Conservation (phyloP, 768 basidiomycete species). For the Dictyophora rubrovolvata region DNA sequence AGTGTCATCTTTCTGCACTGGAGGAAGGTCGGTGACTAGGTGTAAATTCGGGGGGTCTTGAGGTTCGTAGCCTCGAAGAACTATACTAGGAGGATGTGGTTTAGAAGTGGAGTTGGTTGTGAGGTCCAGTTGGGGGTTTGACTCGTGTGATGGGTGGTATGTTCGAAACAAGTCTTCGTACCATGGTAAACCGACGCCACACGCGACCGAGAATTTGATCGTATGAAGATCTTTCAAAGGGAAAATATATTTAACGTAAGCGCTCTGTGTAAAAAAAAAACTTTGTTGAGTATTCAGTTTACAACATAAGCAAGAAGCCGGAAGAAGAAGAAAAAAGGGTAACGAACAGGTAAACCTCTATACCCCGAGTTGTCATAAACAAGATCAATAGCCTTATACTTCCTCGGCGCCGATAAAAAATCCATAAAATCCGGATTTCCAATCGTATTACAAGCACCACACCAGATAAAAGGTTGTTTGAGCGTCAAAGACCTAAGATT, state of each 20-base stretch:
- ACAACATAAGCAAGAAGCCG: too few species aligned
- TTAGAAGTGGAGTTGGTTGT: neutral
- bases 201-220: neutral
- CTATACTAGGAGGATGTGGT: neutral
- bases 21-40: neutral
- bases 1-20: neutral
- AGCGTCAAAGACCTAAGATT: neutral
- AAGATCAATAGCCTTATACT: neutral
- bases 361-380: neutral
- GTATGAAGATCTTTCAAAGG: neutral
- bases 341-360: constrained; percentile 3
- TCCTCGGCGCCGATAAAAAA: neutral
- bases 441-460: constrained; percentile 5
- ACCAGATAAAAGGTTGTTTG: constrained; percentile 3
- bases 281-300: neutral
- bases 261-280: neutral
- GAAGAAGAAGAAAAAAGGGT: neutral
- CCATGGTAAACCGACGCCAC: neutral
- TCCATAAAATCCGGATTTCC: neutral
- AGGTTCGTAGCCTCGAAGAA: neutral
- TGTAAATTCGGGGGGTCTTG: neutral
- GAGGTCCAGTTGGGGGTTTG: neutral
- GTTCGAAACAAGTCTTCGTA: neutral
- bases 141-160: neutral
- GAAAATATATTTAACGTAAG: neutral